Percentiles rank a stretch among this genome's conserved stretches.
Evolutionary conservation across 225 moss, liverwort and hornwort genomes (phyloP).

Genomic region (Bryoerythrophyllum caledonicum): DNA sequence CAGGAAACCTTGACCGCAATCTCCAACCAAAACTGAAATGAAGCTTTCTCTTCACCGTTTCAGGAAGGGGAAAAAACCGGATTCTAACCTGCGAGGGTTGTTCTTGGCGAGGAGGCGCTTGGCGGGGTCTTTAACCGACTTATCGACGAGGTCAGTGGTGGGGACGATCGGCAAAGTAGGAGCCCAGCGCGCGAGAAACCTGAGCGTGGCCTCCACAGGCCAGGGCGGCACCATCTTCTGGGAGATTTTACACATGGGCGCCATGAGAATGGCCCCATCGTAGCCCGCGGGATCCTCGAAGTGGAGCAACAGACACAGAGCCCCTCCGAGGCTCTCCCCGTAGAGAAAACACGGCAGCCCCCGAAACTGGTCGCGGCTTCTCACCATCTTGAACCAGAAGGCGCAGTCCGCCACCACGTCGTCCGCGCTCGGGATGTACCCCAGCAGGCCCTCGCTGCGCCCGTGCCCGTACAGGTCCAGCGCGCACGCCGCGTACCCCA

Average conservation of each 20-base stretch:
- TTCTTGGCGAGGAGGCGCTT: conserved; percentile 75
- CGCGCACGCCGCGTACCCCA: conserved; percentile 84
- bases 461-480: conserved; percentile 87
- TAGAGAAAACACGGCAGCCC: conserved; percentile 70
- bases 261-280: conserved; percentile 85
- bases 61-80: background rate
- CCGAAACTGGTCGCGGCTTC: conserved; percentile 45
- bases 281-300: conserved; percentile 66
- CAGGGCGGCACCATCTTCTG: conserved; percentile 81
- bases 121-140: conserved; percentile 72
- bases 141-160: conserved; percentile 71
- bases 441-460: conserved; percentile 66
- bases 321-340: conserved; percentile 88
- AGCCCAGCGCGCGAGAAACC: conserved; percentile 58
- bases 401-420: conserved; percentile 53
- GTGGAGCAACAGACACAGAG: conserved; percentile 78
- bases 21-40: background rate
- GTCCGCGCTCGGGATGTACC: conserved; percentile 58
- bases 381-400: conserved; percentile 56
- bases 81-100: conserved; percentile 56
- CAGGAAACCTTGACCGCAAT: background rate
- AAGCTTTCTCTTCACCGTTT: too few species aligned
- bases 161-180: conserved; percentile 91
- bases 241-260: conserved; percentile 94
- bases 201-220: conserved; percentile 64